Conservation (phyloP, 805 yeast species). For the Candida easanensis region DNA sequence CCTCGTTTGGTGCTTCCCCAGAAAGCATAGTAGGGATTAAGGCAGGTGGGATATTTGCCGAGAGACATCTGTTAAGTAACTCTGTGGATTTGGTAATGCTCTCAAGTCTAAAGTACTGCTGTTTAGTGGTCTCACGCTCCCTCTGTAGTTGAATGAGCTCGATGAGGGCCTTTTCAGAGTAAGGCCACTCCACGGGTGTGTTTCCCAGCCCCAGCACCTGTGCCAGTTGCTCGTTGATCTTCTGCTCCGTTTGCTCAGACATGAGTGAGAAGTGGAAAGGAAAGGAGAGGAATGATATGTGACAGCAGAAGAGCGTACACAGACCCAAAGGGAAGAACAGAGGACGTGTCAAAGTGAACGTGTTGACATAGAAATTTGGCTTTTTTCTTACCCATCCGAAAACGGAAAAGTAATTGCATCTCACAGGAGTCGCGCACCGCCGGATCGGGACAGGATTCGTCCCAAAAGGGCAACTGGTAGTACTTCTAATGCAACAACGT, state of each 20-base stretch:
- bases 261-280: no score
- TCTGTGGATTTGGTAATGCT: constrained; percentile 56
- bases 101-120: constrained; percentile 71
- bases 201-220: constrained; percentile 23
- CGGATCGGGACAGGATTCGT: no score
- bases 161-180: constrained; percentile 22
- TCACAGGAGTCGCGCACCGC: no score
- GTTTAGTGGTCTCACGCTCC: constrained; percentile 81
- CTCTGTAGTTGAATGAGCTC: constrained; percentile 25
- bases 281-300: no score
- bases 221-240: constrained; percentile 22
- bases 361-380: background rate
- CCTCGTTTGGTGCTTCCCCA: constrained; percentile 29
- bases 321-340: no score
- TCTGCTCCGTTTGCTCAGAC: no score
- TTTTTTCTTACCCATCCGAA: background rate
- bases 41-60: constrained; percentile 60
- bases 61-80: constrained; percentile 57
- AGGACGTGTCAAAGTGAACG: background rate
- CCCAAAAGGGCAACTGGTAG: no score
- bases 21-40: constrained; percentile 60
- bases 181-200: constrained; percentile 25
- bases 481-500: no score
- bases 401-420: background rate
- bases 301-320: no score